Base-by-base conservation (phyloP, 2,329 filamentous ascomycete genomes). In the Dothideomycetes sp. region DNA sequence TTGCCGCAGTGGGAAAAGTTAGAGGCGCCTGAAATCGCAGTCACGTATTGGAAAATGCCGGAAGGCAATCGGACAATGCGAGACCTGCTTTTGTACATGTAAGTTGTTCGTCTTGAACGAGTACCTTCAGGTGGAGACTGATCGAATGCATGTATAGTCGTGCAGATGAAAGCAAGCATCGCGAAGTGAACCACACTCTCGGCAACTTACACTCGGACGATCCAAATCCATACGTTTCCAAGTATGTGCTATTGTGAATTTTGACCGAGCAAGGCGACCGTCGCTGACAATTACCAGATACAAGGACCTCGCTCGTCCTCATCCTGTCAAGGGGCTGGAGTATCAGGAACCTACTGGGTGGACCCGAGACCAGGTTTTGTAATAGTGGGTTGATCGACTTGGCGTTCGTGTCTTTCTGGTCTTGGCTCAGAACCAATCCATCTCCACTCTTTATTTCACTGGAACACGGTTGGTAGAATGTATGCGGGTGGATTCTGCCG, bases 161-260 rank as follows among this genome's bases (percentile, higher is more conserved):
- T 19, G 84, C 83, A n/a, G 84, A 89, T 55, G 87, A 94, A 61
- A 84, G 84, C 3, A 84, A 84, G 52, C 59, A 62, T 43, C 47
- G 91, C 24, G 91, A 94, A 55, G 89, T 96, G 51, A 96, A 98
- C 63, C 91, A 98, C 59, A 96, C 91, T 0, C 64, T 98, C 31
- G 79, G 83, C 37, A 96, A 96, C 57, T 68, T 98, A 43, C 69
- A 94, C 50, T 86, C 91, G 57, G 78, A 76, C 24, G 91, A 98
- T 55, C 88, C 89, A 2, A 98, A 98, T 55, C 91, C 91, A 2
- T 98, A 91, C 55, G 81, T 85, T 34, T 84, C 79, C 59, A 72
- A 79, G 51, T 95, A 27, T 7, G 22, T 7, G 12, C 7, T 7
- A 27, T 27, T 12, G 12, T 7, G 22, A 27, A 27, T 27, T 7